Conservation (phyloP, 2,329 filamentous ascomycete species). For the Aspergillus sp. region DNA sequence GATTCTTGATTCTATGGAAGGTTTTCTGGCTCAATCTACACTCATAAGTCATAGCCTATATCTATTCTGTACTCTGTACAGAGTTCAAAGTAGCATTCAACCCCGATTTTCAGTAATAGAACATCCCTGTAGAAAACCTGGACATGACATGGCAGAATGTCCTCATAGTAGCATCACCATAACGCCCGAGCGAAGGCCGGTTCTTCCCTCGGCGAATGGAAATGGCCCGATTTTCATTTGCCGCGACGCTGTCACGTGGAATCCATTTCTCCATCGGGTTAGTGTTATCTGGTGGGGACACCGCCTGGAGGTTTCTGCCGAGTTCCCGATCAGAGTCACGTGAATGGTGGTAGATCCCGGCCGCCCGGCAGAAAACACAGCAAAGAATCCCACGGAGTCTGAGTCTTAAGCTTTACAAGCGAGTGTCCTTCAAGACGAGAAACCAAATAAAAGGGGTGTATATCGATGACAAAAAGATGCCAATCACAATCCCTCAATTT, state of each 20-base stretch:
- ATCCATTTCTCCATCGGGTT: neutral
- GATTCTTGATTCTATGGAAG: neutral
- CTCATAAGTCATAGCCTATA: too few relatives aligned
- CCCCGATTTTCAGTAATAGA: too few relatives aligned
- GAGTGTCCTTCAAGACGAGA: too few relatives aligned
- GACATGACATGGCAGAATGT: neutral
- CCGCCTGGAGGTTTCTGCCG: neutral
- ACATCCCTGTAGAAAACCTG: too few relatives aligned
- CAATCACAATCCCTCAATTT: constrained; percentile 51
- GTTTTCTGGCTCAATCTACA: too few relatives aligned
- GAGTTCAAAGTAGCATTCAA: too few relatives aligned
- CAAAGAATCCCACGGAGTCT: too few relatives aligned
- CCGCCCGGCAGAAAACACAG: constrained; percentile 1
- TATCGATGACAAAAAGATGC: neutral
- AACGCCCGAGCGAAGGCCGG: neutral
- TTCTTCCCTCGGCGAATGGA: neutral
- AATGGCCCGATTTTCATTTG: neutral
- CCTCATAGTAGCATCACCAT: neutral
- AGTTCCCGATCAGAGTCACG: neutral
- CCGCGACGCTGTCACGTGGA: neutral
- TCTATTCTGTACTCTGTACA: too few relatives aligned
- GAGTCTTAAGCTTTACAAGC: too few relatives aligned
- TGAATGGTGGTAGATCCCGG: neutral
- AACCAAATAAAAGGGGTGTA: too few relatives aligned
- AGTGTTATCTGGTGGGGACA: neutral